A percentile compares a stretch with the other conserved stretches of the same genome.
phyloP scores from a whole-genome alignment of 257 asterid genomes.

The Rhazya stricta region DNA sequence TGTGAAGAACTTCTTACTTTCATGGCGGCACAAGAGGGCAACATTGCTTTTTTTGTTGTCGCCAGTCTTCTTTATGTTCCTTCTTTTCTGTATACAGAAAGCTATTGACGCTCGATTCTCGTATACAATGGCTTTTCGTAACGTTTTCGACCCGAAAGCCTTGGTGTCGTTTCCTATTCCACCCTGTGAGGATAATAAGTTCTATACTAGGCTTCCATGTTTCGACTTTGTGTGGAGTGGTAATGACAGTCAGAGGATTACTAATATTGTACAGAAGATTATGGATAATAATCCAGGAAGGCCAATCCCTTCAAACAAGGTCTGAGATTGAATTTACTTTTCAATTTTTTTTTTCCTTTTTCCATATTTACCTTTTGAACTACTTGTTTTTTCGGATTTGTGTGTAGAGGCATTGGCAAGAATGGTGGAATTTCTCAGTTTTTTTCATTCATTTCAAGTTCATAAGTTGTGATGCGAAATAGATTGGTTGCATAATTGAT shows the following conservation, averaged over 20 bases:
- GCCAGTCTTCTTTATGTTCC: constrained; percentile 22
- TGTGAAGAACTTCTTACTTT: constrained; percentile 19
- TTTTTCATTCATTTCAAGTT: too few relatives aligned
- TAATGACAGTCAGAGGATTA: constrained; percentile 13
- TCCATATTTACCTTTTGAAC: neutral
- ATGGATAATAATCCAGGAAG: constrained; percentile 26
- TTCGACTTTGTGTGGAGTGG: constrained; percentile 30
- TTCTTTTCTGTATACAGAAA: constrained; percentile 26
- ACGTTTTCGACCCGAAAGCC: constrained; percentile 16
- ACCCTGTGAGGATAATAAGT: constrained; percentile 23
- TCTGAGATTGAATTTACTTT: neutral
- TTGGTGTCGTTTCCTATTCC: constrained; percentile 14
- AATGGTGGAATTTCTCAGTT: neutral
- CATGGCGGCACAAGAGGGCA: constrained; percentile 26
- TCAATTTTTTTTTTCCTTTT: neutral
- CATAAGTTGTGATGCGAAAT: too few relatives aligned
- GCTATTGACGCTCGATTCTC: constrained; percentile 23
- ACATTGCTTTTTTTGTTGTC: constrained; percentile 22
- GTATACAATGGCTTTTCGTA: constrained; percentile 9
- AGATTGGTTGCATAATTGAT: neutral
- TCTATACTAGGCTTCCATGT: constrained; percentile 13
- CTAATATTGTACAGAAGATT: constrained; percentile 14
- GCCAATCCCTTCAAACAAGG: constrained; percentile 18
- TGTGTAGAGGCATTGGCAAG: neutral
- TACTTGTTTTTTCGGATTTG: neutral